A percentile compares a stretch with the other conserved stretches of the same genome.
These are phyloP conservation scores for Wickerhamomyces sydowiorum DNA, from an alignment of 805 yeast species.

Conservation along the genomic window DNA sequence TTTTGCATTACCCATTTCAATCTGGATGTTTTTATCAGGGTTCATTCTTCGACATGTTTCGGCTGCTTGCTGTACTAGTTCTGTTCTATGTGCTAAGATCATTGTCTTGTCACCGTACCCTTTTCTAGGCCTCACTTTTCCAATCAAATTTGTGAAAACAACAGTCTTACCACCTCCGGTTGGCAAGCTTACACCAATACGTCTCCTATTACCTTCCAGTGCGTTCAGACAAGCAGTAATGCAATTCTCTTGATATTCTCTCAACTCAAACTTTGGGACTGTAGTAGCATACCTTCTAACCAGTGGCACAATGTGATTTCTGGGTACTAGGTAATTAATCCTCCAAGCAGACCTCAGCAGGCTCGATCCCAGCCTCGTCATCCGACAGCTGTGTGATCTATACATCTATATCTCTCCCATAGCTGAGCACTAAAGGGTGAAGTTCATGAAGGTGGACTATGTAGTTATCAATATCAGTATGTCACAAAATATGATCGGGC, in stretches of 20 bases:
- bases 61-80: conserved; percentile 69
- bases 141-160: conserved; percentile 56
- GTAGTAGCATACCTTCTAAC: not conserved
- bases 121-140: conserved; percentile 29
- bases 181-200: conserved; percentile 81
- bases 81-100: conserved; percentile 77
- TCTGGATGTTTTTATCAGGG: conserved; percentile 48
- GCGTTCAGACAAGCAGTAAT: conserved; percentile 48
- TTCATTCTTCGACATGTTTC: conserved; percentile 37
- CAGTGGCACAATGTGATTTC: not conserved
- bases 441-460: too few relatives aligned
- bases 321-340: too few relatives aligned
- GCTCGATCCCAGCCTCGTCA: too few relatives aligned
- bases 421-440: too few relatives aligned
- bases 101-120: conserved; percentile 34
- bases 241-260: conserved; percentile 69
- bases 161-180: conserved; percentile 97
- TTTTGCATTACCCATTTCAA: conserved; percentile 61
- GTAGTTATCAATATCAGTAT: too few relatives aligned
- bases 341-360: too few relatives aligned
- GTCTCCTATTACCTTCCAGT: conserved; percentile 34
- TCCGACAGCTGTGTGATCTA: too few relatives aligned
- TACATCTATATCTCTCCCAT: too few relatives aligned
- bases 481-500: too few relatives aligned
- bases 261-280: conserved; percentile 13